Evolutionary conservation across 2,329 filamentous ascomycete species (phyloP), one percentile per base, ranked within the genome.

Genomic region (Aspergillus caelatus): DNA sequence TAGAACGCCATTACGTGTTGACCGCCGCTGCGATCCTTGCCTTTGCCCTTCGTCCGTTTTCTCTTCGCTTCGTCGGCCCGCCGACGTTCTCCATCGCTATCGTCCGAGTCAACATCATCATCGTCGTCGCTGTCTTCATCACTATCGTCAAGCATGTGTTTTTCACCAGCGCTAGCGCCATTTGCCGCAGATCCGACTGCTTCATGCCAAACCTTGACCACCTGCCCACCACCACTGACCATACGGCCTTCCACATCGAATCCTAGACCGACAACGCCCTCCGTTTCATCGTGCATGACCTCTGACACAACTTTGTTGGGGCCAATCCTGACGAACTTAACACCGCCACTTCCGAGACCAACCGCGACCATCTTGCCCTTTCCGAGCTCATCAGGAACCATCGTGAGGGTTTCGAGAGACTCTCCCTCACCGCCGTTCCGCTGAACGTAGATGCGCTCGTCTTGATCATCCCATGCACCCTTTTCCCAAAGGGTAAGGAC

Each of bases 381-480:
- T 1, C 88, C 88, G 46, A 94, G 82, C 21, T 86, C 87, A 39
- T 90, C 87, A 0, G 93, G 93, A 21, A 95, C 82, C 58, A 90
- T 79, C 1, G 87, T 84, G 64, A 97, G 82, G n/a, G 88, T 86
- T 73, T 98, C 94, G 48, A 97, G 80, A 64, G 91, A 92, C 76
- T 96, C 93, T 52, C 87, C 92, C 10, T 88, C 90, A 21, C 83
- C 85, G 11, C 83, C 79, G 26, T 80, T 81, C 32, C 80, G 78
- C 68, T 93, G 89, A 10, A 97, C 88, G 56, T 91, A 88, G 71
- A 97, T 91, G 58, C 93, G 87, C 79, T 96, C 93, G 70, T 96
- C 92, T 76, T 97, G 93, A 76, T 98, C 94, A 73, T 96, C 94
- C 94, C 95, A 98, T 0, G 91, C 88, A 1, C 94, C 94, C 69